Evolutionary conservation across 176 grass and related monocot genomes (phyloP).

Genomic region (Melocanna baccifera): DNA sequence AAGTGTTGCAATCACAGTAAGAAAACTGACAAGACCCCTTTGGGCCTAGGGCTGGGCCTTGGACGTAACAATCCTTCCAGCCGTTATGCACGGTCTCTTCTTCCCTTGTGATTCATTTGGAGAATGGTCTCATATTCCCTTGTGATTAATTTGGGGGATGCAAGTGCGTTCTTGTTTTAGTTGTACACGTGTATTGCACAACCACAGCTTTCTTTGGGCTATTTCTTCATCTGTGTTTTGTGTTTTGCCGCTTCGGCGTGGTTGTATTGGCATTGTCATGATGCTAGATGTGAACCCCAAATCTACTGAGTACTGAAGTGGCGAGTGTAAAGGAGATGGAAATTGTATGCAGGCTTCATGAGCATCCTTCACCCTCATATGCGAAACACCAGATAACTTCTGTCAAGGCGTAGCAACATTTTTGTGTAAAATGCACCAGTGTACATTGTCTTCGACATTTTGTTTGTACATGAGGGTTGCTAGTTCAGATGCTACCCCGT

Average conservation of each 20-base stretch:
- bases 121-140: conserved; percentile 35
- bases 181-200: conserved; percentile 18
- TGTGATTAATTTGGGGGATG: conserved; percentile 28
- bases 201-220: conserved; percentile 31
- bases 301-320: not conserved
- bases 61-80: conserved; percentile 60
- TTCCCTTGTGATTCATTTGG: conserved; percentile 60
- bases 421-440: not conserved
- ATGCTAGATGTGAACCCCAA: not conserved
- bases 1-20: conserved; percentile 47
- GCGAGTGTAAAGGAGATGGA: not conserved
- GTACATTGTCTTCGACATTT: not conserved
- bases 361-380: not conserved
- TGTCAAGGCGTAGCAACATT: not conserved
- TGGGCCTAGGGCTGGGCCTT: conserved; percentile 64
- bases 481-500: conserved; percentile 5
- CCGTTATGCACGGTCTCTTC: conserved; percentile 49
- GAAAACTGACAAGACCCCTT: conserved; percentile 45
- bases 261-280: not conserved
- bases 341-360: not conserved
- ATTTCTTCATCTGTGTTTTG: conserved; percentile 12
- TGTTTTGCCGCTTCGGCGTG: not conserved
- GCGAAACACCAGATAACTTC: not conserved
- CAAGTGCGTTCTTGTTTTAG: conserved; percentile 13
- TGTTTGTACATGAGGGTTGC: conserved; percentile 19